A percentile compares a stretch with the other conserved stretches of the same genome.
These are phyloP conservation scores for Macroventuria anomochaeta DNA, from an alignment of 2,329 filamentous ascomycete genomes.

Conservation along the genomic window DNA sequence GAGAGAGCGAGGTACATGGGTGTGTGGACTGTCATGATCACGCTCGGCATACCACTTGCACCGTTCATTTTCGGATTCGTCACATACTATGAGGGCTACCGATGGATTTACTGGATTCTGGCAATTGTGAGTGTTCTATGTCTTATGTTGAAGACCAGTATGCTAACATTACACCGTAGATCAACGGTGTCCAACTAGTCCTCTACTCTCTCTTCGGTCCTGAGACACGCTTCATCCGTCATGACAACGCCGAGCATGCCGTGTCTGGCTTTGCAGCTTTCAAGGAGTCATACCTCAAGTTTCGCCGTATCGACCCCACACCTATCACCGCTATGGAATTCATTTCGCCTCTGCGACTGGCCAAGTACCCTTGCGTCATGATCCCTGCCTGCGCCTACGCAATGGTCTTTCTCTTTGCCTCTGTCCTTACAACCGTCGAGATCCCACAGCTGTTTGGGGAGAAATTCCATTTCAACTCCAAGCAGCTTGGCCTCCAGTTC, in stretches of 20 bases:
- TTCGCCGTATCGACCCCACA: constrained; percentile 60
- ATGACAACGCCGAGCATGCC: constrained; percentile 44
- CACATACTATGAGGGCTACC: constrained; percentile 59
- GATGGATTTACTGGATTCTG: constrained; percentile 66
- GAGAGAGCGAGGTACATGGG: constrained; percentile 64
- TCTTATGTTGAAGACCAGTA: background rate
- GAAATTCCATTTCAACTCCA: constrained; percentile 63
- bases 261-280: constrained; percentile 43
- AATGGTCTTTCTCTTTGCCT: constrained; percentile 64
- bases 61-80: constrained; percentile 56
- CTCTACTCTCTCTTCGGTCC: constrained; percentile 59
- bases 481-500: constrained; percentile 66
- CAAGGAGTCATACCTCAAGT: constrained; percentile 55
- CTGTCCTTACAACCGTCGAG: constrained; percentile 63
- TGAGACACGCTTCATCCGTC: constrained; percentile 62
- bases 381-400: constrained; percentile 61
- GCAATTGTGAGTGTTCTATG: constrained; percentile 55
- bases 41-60: constrained; percentile 55
- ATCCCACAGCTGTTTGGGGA: constrained; percentile 64
- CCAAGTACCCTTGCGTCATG: constrained; percentile 55
- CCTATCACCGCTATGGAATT: constrained; percentile 60
- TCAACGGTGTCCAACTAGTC: constrained; percentile 63
- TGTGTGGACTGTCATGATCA: constrained; percentile 62
- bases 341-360: constrained; percentile 58
- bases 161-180: constrained; percentile 41